Base-by-base conservation (phyloP, 129 eudicot species). In the Sambucus nigra region DNA sequence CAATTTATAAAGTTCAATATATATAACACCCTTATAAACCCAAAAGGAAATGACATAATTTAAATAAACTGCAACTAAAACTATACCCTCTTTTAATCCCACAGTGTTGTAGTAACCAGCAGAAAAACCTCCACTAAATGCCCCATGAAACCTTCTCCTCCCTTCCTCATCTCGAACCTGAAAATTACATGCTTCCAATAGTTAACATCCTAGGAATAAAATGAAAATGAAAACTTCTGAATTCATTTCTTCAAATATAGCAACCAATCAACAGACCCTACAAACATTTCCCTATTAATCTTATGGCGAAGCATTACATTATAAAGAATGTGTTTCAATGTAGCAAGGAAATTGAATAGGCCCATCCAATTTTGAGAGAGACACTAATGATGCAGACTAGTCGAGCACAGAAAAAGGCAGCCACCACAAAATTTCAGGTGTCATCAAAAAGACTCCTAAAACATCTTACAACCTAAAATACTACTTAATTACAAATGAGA, bases 101-200 rank as follows among this genome's bases (percentile, higher is more conserved):
- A 82, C 99, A 0, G 91, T 92, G 63, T 92, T 92, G 74, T 60
- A 92, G 69, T 78, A 92, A 61, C 99, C 99, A 51, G 99, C 99
- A 61, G 95, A 82, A 66, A 48, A 86, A 20, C 99, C 99, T 64
- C 99, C 99, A 20, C 87, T 79, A 67, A 92, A 92, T 52, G 99
- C 99, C 55, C 99, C 99, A 25, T 92, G 99, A 79, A 92, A 92
- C 63, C 99, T 82, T 71, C 96, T 82, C 71, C 99, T 69, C 44
- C 99, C 99, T 75, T 92, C 96, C 67, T 92, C 99, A 62, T 92
- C 99, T 70, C 76, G 69, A 33, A 92, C 99, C 99, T 92, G 69
- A 55, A 42, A 69, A 23, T 35, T 45, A 65, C 39, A 47, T 32
- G n/a, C 28, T 32, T 58, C 38, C 29, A 68, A 0, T 53, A n/a